A percentile compares a stretch with the other conserved stretches of the same genome.
phyloP scores from a whole-genome alignment of 2,329 filamentous ascomycete genomes.

The Colletotrichum sidae region DNA sequence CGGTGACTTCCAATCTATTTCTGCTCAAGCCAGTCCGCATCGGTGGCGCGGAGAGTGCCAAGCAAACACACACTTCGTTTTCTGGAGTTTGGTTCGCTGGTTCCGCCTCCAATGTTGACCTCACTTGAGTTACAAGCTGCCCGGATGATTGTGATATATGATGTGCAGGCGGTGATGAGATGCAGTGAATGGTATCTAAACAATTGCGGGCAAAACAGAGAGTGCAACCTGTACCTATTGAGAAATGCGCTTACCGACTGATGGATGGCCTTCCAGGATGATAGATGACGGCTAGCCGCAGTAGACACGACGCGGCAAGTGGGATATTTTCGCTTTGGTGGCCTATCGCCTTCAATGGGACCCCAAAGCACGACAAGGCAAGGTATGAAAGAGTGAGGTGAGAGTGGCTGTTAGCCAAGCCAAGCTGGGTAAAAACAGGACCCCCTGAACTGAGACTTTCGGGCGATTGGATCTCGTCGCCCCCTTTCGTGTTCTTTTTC shows the following conservation, averaged over 20 bases:
- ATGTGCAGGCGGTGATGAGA: conserved; percentile 6
- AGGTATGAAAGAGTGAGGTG: conserved; percentile 28
- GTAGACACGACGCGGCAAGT: conserved; percentile 24
- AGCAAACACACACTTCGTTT: not conserved
- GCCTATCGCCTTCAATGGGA: conserved; percentile 34
- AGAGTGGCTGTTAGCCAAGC: conserved; percentile 25
- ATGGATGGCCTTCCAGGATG: conserved; percentile 12
- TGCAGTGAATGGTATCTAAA: not conserved
- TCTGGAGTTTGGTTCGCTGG: conserved; percentile 5
- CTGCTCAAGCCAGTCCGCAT: conserved; percentile 3
- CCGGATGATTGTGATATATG: conserved; percentile 21
- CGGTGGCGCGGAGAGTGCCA: conserved; percentile 9
- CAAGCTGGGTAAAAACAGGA: conserved; percentile 25
- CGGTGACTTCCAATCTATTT: conserved; percentile 20
- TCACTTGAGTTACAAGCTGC: conserved; percentile 27
- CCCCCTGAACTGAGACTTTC: conserved; percentile 34
- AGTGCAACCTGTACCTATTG: conserved; percentile 19
- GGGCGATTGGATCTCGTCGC: conserved; percentile 26
- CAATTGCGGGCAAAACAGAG: not conserved
- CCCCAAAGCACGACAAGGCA: conserved; percentile 31
- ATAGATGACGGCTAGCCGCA: conserved; percentile 27
- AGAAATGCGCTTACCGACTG: conserved; percentile 31
- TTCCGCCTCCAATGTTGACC: conserved; percentile 14
- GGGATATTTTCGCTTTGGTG: conserved; percentile 25
- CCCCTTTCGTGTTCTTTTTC: conserved; percentile 21